These are phyloP conservation scores for Herpotrichia juniperi DNA, from an alignment of 2,329 filamentous ascomycete species.

Conservation along the genomic window DNA sequence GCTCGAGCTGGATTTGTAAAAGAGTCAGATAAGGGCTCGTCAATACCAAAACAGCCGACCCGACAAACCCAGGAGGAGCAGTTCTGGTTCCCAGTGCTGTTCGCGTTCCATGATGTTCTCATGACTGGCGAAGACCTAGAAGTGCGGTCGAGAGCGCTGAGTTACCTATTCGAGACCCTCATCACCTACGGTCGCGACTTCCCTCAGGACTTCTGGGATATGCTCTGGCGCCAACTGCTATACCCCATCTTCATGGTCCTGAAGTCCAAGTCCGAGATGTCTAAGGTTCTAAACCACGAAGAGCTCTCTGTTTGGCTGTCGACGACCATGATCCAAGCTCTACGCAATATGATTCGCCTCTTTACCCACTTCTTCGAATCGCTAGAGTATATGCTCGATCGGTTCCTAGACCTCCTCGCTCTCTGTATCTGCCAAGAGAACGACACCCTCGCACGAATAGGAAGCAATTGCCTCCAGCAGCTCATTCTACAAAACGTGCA, in stretches of 20 bases:
- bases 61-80: constrained; percentile 93
- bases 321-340: constrained; percentile 97
- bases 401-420: constrained; percentile 92
- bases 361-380: constrained; percentile 99
- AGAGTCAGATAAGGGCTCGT: constrained; percentile 55
- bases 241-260: constrained; percentile 99
- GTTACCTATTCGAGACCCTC: constrained; percentile 95
- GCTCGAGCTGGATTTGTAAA: constrained; percentile 62
- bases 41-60: constrained; percentile 66
- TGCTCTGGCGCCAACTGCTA: constrained; percentile 92
- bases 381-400: constrained; percentile 95
- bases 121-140: constrained; percentile 99
- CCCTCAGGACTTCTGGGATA: constrained; percentile 96
- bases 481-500: constrained; percentile 94
- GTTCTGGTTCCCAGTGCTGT: constrained; percentile 97
- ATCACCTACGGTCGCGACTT: constrained; percentile 91
- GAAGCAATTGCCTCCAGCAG: constrained; percentile 97
- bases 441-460: constrained; percentile 96
- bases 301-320: constrained; percentile 98
- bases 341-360: constrained; percentile 97
- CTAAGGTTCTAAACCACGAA: constrained; percentile 92
- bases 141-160: constrained; percentile 84
- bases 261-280: constrained; percentile 94
- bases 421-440: constrained; percentile 99
- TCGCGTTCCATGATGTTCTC: constrained; percentile 97